These are phyloP conservation scores for Pyrenochaeta sp. DNA, from an alignment of 2,329 filamentous ascomycete species.

Conservation along the genomic window DNA sequence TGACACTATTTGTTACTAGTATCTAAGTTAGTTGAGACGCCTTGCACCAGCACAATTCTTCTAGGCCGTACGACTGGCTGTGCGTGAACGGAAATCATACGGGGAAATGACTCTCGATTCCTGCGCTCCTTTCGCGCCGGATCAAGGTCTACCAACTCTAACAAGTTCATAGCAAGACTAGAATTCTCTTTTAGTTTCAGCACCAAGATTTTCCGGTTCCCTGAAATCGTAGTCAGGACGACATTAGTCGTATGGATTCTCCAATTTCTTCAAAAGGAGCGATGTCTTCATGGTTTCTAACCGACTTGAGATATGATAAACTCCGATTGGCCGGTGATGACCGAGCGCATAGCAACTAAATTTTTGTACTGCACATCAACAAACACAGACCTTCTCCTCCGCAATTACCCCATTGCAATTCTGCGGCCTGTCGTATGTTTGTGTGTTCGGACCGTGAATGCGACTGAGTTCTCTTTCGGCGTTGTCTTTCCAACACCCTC, in stretches of 20 bases:
- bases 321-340: slow-evolving; percentile 6
- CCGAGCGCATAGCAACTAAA: slow-evolving; percentile 13
- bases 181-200: no score
- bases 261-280: no score
- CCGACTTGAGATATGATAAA: neutral
- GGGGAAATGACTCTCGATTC: no score
- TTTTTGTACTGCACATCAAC: slow-evolving; percentile 26
- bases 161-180: no score
- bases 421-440: slow-evolving; percentile 1
- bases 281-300: no score
- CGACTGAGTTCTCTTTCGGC: slow-evolving; percentile 2
- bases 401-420: slow-evolving; percentile 16
- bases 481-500: neutral
- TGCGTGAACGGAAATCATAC: no score
- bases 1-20: neutral
- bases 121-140: no score
- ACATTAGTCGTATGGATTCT: neutral
- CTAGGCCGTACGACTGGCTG: no score
- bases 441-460: slow-evolving; percentile 19
- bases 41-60: no score
- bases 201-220: no score
- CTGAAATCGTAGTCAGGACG: neutral
- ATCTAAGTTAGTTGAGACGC: no score
- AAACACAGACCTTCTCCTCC: slow-evolving; percentile 22
- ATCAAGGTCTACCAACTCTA: no score